phyloP scores from a whole-genome alignment of 2,329 filamentous ascomycete species.

The Fusarium penzigii region DNA sequence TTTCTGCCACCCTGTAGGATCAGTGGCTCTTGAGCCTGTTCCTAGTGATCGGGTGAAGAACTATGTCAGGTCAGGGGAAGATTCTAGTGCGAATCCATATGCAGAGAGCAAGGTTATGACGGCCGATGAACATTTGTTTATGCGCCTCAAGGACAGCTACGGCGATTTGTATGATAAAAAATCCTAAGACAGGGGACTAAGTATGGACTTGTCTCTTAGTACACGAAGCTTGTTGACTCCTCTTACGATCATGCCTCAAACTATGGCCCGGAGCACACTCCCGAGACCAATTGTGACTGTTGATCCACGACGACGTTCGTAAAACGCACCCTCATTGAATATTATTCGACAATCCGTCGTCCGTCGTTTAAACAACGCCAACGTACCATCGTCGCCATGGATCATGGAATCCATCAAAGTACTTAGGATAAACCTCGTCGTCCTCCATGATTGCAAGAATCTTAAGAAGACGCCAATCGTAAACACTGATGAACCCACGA shows the following conservation, averaged over 20 bases:
- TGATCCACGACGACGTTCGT: too few relatives aligned
- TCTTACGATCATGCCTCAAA: too few relatives aligned
- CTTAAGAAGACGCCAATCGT: constrained; percentile 49
- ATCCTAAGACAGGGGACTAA: constrained; percentile 10
- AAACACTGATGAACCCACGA: constrained; percentile 43
- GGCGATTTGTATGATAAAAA: constrained; percentile 52
- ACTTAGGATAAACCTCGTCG: constrained; percentile 29
- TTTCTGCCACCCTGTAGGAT: constrained; percentile 65
- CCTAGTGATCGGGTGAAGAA: constrained; percentile 58
- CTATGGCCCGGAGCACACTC: too few relatives aligned
- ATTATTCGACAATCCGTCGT: not conserved
- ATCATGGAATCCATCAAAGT: constrained; percentile 38
- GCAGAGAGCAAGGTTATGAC: constrained; percentile 59
- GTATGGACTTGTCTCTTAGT: too few relatives aligned
- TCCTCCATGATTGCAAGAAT: constrained; percentile 43
- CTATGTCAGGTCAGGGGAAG: constrained; percentile 37
- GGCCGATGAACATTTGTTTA: constrained; percentile 63
- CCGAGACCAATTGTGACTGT: too few relatives aligned
- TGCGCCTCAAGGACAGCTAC: constrained; percentile 62
- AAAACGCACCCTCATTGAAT: too few relatives aligned
- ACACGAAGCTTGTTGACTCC: too few relatives aligned
- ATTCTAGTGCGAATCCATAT: constrained; percentile 45
- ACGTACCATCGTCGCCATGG: constrained; percentile 48
- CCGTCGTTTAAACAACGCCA: constrained; percentile 37
- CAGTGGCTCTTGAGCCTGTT: constrained; percentile 55